Evolutionary conservation across 257 asterid species (phyloP), one percentile per base, ranked within the genome.

Genomic region (Solanum stenotomum): DNA sequence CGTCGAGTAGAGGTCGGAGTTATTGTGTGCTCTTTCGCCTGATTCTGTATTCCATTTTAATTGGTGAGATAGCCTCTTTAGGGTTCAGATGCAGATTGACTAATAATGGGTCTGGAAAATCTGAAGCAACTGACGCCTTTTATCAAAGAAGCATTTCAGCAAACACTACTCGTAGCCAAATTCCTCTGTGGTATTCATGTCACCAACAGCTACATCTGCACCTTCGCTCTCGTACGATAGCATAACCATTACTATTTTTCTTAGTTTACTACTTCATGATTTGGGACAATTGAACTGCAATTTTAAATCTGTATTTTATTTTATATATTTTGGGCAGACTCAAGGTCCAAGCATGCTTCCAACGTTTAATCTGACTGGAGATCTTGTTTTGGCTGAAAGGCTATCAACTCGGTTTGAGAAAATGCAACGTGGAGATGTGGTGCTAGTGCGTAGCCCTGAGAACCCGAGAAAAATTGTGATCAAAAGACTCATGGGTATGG

Each of bases 311-410:
- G 63, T 85, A 7, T 84, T 34, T 67, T 5, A 16, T 49, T 49
- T 49, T 18, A 52, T 29, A 23, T 68, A 5, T 40, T 71, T 46
- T 27, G 33, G 59, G 88, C 92, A 95, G 98, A 89, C 92, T 37
- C 59, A 83, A 35, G 99, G 99, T 22, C 96, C 96, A 44, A 95
- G 99, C 88, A 96, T 96, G 98, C 94, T 94, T 22, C 99, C 99
- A 33, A 90, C 97, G 10, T 78, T 96, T 88, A 90, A 70, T 63
- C 29, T 91, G 68, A 86, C 92, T n/a, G 94, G 95, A n/a, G 89
- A 88, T 87, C 13, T 93, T n/a, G 92, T 90, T 22, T 88, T 95
- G 90, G 89, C 93, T 0, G 99, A 96, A 86, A 93, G 89, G 83
- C 46, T 94, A 11, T 91, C 96, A 10, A 76, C 89, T 83, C 95